phyloP scores from a whole-genome alignment of 1,284 basidiomycete genomes.

The Neolentinus lepideus region DNA sequence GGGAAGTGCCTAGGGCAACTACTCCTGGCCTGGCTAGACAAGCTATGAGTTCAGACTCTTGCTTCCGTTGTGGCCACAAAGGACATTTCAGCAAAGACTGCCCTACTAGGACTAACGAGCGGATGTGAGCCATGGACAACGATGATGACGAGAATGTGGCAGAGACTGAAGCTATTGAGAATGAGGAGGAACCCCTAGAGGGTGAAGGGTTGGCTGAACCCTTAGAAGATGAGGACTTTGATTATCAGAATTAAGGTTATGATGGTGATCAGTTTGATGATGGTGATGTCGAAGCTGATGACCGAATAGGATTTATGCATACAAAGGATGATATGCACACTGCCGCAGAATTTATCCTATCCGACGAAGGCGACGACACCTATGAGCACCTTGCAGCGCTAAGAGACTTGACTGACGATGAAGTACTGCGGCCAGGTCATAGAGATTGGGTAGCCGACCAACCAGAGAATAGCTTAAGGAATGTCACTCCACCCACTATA shows the following conservation, averaged over 20 bases:
- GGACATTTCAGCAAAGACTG: not conserved
- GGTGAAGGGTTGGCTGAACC: not conserved
- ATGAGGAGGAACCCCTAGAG: not conserved
- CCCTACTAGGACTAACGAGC: not conserved
- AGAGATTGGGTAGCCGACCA: not conserved
- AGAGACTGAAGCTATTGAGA: not conserved
- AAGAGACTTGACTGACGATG: not conserved
- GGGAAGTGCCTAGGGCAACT: not conserved
- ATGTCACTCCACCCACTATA: not conserved
- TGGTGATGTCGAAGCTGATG: not conserved
- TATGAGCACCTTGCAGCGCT: not conserved
- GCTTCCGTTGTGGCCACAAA: not conserved
- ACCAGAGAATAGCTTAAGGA: not conserved
- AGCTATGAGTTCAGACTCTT: not conserved
- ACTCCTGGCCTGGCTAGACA: not conserved
- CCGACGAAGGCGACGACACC: not conserved
- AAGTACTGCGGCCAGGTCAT: not conserved
- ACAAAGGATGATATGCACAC: not conserved
- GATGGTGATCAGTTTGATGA: not conserved
- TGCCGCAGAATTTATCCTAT: not conserved
- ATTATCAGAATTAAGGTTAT: not conserved
- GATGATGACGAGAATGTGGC: not conserved
- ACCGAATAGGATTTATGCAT: not conserved
- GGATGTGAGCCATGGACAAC: not conserved
- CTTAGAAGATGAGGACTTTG: too few relatives aligned